Conservation (phyloP, 2,329 filamentous ascomycete genomes). For the Epichloe scottii region DNA sequence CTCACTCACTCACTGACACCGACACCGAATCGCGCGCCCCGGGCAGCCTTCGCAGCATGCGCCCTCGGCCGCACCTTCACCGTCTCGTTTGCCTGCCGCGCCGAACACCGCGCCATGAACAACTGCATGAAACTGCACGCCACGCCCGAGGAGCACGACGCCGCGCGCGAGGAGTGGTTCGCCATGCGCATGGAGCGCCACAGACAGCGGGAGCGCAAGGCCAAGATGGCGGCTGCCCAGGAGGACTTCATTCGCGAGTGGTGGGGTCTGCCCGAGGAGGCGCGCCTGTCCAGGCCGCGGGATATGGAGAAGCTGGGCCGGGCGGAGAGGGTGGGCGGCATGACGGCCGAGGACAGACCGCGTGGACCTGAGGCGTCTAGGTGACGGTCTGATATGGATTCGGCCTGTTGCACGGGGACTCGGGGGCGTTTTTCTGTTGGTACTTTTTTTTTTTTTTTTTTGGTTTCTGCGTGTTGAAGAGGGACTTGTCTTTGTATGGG, state of each 20-base stretch:
- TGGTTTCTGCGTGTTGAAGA: not conserved
- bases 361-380: slow-evolving; percentile 2
- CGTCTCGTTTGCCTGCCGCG: slow-evolving; percentile 75
- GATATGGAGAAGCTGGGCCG: slow-evolving; percentile 38
- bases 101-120: slow-evolving; percentile 78
- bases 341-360: slow-evolving; percentile 25
- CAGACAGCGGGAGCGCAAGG: slow-evolving; percentile 51
- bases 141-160: slow-evolving; percentile 73
- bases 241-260: slow-evolving; percentile 54
- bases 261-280: slow-evolving; percentile 50
- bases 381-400: not conserved
- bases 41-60: slow-evolving; percentile 71
- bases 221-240: slow-evolving; percentile 46
- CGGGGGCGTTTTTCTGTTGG: not conserved
- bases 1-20: not conserved
- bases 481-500: not conserved
- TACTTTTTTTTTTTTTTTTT: not conserved
- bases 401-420: not conserved
- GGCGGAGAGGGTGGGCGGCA: slow-evolving; percentile 44
- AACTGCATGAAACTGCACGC: slow-evolving; percentile 81
- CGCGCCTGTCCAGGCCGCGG: slow-evolving; percentile 34
- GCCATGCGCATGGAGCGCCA: slow-evolving; percentile 58
- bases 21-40: not conserved
- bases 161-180: slow-evolving; percentile 90
- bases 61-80: slow-evolving; percentile 76